Evolutionary conservation across 1,284 basidiomycete genomes (phyloP).

Genomic region (Waitea zeae): DNA sequence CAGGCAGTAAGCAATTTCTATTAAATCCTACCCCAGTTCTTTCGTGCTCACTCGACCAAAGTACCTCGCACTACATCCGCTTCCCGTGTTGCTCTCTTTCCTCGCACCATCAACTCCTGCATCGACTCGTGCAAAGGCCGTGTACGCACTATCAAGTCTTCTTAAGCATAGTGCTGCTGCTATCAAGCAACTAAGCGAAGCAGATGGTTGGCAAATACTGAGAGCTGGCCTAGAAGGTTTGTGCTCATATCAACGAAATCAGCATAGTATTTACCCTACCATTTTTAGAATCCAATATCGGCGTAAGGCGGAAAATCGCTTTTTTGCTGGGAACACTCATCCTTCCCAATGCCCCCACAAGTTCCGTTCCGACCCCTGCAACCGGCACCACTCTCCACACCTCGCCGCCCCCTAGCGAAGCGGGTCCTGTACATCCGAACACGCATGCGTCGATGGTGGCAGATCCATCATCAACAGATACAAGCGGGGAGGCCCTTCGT

Average conservation of each 20-base stretch:
- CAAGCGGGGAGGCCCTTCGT: constrained; percentile 24
- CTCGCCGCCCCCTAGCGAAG: constrained; percentile 6
- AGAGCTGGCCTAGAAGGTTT: constrained; percentile 39
- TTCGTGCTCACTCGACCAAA: too few relatives aligned
- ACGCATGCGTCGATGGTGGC: constrained; percentile 45
- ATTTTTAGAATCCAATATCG: constrained; percentile 69
- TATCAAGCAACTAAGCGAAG: constrained; percentile 36
- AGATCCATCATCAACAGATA: constrained; percentile 29
- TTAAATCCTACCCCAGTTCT: too few relatives aligned
- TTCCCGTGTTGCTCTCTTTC: constrained; percentile 49
- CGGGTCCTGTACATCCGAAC: constrained; percentile 37
- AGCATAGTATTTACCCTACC: too few relatives aligned
- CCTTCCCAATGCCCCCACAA: constrained; percentile 24
- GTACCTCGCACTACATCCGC: constrained; percentile 46
- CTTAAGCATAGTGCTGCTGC: constrained; percentile 72
- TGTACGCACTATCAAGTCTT: constrained; percentile 76
- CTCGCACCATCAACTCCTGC: constrained; percentile 23
- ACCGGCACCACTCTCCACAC: constrained; percentile 7
- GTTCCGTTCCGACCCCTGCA: constrained; percentile 9
- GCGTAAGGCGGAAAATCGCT: constrained; percentile 67
- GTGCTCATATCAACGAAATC: too few relatives aligned
- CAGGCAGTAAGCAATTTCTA: constrained; percentile 35
- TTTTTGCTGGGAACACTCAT: constrained; percentile 77
- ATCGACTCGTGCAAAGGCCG: constrained; percentile 66
- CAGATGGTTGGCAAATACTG: constrained; percentile 57